Conservation (phyloP, 2,329 filamentous ascomycete genomes). For the Fusarium vanettenii region DNA sequence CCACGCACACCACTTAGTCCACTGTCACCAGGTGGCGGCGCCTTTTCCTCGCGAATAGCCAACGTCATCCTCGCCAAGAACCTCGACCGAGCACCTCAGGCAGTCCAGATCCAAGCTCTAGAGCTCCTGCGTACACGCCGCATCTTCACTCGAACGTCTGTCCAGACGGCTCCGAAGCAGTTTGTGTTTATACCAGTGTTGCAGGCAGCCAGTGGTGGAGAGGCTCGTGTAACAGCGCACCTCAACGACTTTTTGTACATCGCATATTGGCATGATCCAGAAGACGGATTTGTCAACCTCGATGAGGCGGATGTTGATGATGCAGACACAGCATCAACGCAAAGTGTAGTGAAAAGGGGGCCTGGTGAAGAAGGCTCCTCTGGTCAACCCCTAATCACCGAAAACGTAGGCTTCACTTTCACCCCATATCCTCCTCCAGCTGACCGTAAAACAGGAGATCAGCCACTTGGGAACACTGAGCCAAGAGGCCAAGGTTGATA, state of each 20-base stretch:
- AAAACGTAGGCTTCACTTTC: constrained; percentile 51
- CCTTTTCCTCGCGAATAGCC: constrained; percentile 66
- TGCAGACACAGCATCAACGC: constrained; percentile 51
- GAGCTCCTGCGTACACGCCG: constrained; percentile 84
- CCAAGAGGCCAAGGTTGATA: constrained; percentile 70
- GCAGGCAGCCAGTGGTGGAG: constrained; percentile 57
- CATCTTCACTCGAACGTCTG: constrained; percentile 79
- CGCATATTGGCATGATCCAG: constrained; percentile 82
- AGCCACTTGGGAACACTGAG: constrained; percentile 69
- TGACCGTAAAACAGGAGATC: constrained; percentile 61
- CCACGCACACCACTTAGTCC: constrained; percentile 44
- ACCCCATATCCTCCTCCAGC: neutral
- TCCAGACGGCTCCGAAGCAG: constrained; percentile 78
- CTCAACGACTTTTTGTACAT: constrained; percentile 88
- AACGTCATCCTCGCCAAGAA: constrained; percentile 87
- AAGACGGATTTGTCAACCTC: constrained; percentile 79
- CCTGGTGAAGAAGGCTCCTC: constrained; percentile 32
- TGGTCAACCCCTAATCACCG: constrained; percentile 52
- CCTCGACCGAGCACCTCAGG: constrained; percentile 77
- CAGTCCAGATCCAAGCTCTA: constrained; percentile 83
- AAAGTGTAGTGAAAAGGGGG: constrained; percentile 59
- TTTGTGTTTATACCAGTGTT: constrained; percentile 87
- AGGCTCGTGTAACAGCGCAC: constrained; percentile 64
- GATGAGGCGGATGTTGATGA: constrained; percentile 65
- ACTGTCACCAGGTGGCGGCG: constrained; percentile 38